Conservation (phyloP, 192 early-diverging fungal genomes). For the Phlyctochytrium planicorne region DNA sequence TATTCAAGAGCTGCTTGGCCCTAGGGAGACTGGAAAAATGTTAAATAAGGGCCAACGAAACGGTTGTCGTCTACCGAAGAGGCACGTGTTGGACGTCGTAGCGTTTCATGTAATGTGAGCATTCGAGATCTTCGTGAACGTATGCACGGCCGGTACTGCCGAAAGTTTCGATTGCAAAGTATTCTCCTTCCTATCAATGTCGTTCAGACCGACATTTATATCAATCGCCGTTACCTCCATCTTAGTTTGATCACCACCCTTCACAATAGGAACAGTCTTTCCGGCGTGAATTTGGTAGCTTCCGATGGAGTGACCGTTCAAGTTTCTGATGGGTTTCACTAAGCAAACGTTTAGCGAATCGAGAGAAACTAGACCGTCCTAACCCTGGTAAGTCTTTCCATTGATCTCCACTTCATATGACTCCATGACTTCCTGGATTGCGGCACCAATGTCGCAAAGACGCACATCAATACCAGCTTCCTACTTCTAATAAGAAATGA, state of each 20-base stretch:
- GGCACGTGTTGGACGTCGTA: constrained; percentile 64
- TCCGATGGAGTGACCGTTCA: constrained; percentile 94
- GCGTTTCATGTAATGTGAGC: constrained; percentile 83
- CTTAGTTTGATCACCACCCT: constrained; percentile 80
- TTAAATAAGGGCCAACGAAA: background rate
- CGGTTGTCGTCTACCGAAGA: constrained; percentile 46
- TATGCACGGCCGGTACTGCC: constrained; percentile 90
- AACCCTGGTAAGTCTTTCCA: constrained; percentile 84
- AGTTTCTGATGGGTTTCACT: constrained; percentile 92
- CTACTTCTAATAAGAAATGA: constrained; percentile 17
- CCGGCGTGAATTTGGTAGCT: constrained; percentile 90
- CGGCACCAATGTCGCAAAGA: constrained; percentile 91
- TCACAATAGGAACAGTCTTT: constrained; percentile 95
- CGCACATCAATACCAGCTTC: constrained; percentile 98
- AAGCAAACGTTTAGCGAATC: background rate
- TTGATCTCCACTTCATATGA: constrained; percentile 95
- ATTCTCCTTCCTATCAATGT: constrained; percentile 70
- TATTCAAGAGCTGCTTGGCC: constrained; percentile 72
- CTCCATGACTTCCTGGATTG: constrained; percentile 97
- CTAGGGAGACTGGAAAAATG: constrained; percentile 55
- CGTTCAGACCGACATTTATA: background rate
- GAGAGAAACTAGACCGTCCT: background rate
- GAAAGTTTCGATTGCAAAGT: constrained; percentile 97
- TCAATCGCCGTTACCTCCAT: constrained; percentile 66
- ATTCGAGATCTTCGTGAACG: constrained; percentile 87